Base-by-base conservation (phyloP, 1,284 basidiomycete genomes). In the Ceratobasidium sp. region DNA sequence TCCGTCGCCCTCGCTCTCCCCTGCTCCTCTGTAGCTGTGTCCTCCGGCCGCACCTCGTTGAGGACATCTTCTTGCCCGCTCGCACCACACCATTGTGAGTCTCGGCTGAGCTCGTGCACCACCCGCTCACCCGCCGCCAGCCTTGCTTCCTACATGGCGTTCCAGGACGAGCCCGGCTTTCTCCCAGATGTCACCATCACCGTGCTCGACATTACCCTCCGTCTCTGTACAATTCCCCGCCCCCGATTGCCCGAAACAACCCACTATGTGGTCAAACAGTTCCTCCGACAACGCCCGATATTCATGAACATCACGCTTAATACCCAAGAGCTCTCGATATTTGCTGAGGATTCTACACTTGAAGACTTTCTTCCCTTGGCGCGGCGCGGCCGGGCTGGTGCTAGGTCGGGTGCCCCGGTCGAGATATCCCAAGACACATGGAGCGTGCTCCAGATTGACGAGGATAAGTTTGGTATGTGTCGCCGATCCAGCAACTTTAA, bases 241-340 rank as follows among this genome's bases (percentile, higher is more conserved):
- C 83, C 84, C 28, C 86, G 90, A 72, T 84, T 91, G 28, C 78
- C 82, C 28, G 81, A 84, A 12, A 82, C 90, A 73, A 85, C 85
- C 5, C 85, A 87, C 74, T 86, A 86, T 59, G 79, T 91, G 76
- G 84, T 91, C 74, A 85, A 85, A 73, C 88, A 89, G 79, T 86
- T 91, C 74, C 85, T 91, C 59, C 85, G 86, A 44, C 87, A 88
- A 2, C 83, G 82, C 74, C 87, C 88, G 16, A 83, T 83, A 11
- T 92, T 91, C 78, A 83, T 92, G 78, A 91, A 88, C 77, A 83
- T 91, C 74, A 90, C 89, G 60, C 88, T 85, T 80, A 91, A 91
- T 77, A 86, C 90, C 76, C 84, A 90, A 74, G 89, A 91, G 79
- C 86, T 91, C 78, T 87, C 85, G 78, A 81, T 91, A 63, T 90